Evolutionary conservation across 2,329 filamentous ascomycete species (phyloP).

Genomic region (Trichoderma koningiopsis): DNA sequence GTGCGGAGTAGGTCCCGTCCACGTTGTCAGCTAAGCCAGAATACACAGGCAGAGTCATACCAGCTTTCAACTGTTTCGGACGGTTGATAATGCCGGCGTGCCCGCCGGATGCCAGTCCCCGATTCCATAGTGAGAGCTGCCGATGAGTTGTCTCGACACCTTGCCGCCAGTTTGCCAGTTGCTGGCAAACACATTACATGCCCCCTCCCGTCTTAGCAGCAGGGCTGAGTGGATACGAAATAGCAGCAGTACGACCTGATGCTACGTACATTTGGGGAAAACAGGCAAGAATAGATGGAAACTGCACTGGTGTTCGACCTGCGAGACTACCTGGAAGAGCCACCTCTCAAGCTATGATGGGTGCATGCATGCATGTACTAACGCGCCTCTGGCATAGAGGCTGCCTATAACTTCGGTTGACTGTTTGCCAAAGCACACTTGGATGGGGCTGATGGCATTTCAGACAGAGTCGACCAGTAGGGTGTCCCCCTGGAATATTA

Average conservation of each 20-base stretch:
- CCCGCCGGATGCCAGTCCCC: conserved; percentile 14
- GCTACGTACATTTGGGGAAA: conserved; percentile 2
- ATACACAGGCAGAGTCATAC: conserved; percentile 2
- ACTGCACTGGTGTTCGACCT: background rate
- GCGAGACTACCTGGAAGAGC: conserved; percentile 10
- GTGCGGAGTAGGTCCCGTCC: conserved; percentile 22
- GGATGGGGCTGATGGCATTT: background rate
- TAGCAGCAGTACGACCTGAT: conserved; percentile 11
- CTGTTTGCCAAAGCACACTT: background rate
- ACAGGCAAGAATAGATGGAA: background rate
- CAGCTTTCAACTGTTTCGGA: conserved; percentile 1
- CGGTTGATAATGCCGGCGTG: conserved; percentile 10
- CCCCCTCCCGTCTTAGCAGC: conserved; percentile 19
- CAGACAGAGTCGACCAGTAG: conserved; percentile 11
- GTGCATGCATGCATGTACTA: conserved; percentile 11
- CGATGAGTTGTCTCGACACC: conserved; percentile 26
- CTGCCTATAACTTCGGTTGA: conserved; percentile 1
- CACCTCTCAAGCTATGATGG: conserved; percentile 4
- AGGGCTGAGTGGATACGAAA: conserved; percentile 22
- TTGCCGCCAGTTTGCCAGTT: conserved; percentile 20
- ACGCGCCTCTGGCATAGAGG: conserved; percentile 8
- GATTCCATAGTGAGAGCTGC: conserved; percentile 11
- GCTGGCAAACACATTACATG: conserved; percentile 23
- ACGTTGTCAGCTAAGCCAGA: conserved; percentile 16
- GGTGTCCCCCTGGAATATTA: conserved; percentile 3